Evolutionary conservation across 352 stramenopile species (phyloP).

Genomic region (Pythium grandisporangium): DNA sequence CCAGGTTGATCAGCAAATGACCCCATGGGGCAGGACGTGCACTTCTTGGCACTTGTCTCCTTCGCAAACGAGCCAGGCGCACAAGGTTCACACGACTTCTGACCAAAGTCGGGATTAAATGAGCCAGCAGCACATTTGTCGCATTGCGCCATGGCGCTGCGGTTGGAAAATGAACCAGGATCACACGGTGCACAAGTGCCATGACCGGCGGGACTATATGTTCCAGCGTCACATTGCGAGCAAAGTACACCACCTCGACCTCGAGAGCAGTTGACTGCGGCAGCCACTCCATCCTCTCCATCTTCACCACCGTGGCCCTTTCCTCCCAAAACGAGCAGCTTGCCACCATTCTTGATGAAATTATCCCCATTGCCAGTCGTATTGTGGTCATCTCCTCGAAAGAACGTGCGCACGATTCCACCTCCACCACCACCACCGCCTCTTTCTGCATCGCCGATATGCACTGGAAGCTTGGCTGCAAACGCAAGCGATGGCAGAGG

Average conservation of each 20-base stretch:
- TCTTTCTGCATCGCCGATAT: no score
- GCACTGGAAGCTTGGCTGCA: constrained; percentile 1
- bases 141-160: constrained; percentile 34
- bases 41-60: constrained; percentile 35
- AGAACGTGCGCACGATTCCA: constrained; percentile 14
- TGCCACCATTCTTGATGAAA: constrained; percentile 18
- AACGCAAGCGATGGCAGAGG: no score
- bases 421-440: constrained; percentile 11
- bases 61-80: constrained; percentile 42
- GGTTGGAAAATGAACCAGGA: constrained; percentile 45
- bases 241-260: constrained; percentile 65
- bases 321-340: constrained; percentile 10
- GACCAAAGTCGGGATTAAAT: constrained; percentile 67
- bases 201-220: constrained; percentile 44
- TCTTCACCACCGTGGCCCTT: constrained; percentile 34
- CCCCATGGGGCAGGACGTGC: constrained; percentile 43
- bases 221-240: constrained; percentile 46
- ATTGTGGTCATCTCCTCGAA: constrained; percentile 10
- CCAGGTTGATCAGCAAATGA: constrained; percentile 35
- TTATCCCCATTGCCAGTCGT: constrained; percentile 16
- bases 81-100: constrained; percentile 52
- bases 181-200: constrained; percentile 63
- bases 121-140: constrained; percentile 35
- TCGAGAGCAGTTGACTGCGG: constrained; percentile 43
- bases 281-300: constrained; percentile 36